phyloP scores from a whole-genome alignment of 306 rosid genomes.

The Cucurbita maxima region DNA sequence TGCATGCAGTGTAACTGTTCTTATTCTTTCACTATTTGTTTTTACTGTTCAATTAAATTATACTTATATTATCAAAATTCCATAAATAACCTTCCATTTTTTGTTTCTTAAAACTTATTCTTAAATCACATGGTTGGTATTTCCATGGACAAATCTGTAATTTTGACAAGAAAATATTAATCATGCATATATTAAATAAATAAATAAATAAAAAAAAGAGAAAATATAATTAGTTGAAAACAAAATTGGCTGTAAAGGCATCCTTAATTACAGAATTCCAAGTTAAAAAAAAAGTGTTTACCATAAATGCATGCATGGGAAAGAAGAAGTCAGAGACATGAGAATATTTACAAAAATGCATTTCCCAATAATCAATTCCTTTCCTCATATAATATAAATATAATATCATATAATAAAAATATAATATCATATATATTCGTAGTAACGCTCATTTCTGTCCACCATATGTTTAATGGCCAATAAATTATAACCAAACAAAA shows the following conservation, averaged over 20 bases:
- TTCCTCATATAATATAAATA: background rate
- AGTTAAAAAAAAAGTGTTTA: background rate
- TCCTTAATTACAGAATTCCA: background rate
- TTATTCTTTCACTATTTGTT: background rate
- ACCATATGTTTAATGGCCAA: background rate
- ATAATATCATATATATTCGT: background rate
- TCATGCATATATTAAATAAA: too few relatives aligned
- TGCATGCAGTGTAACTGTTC: background rate
- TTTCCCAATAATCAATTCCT: background rate
- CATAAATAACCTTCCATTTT: too few relatives aligned
- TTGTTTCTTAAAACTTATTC: too few relatives aligned
- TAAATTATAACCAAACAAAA: background rate
- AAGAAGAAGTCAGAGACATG: background rate
- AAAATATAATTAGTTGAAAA: too few relatives aligned
- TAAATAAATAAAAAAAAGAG: too few relatives aligned
- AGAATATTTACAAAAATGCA: background rate
- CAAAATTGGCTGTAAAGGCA: too few relatives aligned
- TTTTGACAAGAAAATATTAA: background rate
- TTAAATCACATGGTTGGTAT: too few relatives aligned
- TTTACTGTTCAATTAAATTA: too few relatives aligned
- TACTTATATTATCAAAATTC: too few relatives aligned
- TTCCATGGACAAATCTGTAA: background rate
- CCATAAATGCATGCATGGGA: background rate
- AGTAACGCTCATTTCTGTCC: background rate
- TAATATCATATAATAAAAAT: too few relatives aligned